phyloP scores from a whole-genome alignment of 1,284 basidiomycete genomes.

The Serendipita sp. region DNA sequence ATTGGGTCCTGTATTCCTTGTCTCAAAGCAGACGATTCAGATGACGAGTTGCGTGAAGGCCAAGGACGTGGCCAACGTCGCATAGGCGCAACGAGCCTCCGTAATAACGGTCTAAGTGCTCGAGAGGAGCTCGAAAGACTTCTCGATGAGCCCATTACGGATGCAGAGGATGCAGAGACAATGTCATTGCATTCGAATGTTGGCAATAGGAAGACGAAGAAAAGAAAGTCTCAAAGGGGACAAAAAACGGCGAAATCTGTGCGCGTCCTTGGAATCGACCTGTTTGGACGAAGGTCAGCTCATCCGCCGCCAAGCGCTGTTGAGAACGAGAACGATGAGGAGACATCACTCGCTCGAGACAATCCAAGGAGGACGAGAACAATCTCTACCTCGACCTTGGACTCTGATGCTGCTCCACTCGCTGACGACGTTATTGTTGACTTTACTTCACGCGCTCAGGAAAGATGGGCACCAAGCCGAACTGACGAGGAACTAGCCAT shows the following conservation, averaged over 20 bases:
- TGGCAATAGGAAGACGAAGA: constrained; percentile 23
- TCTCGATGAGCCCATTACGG: constrained; percentile 22
- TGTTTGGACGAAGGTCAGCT: constrained; percentile 36
- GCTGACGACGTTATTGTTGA: constrained; percentile 39
- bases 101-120: background rate
- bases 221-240: constrained; percentile 21
- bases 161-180: constrained; percentile 39
- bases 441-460: constrained; percentile 24
- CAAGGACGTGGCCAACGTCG: constrained; percentile 15
- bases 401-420: constrained; percentile 51
- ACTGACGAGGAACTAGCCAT: constrained; percentile 6
- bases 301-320: constrained; percentile 38
- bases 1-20: constrained; percentile 46
- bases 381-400: constrained; percentile 37
- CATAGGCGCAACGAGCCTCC: constrained; percentile 14
- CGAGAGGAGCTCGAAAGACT: constrained; percentile 46
- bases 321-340: constrained; percentile 30
- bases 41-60: constrained; percentile 13
- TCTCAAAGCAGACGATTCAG: constrained; percentile 22
- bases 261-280: constrained; percentile 44
- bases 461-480: constrained; percentile 10
- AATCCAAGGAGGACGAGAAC: constrained; percentile 8
- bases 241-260: constrained; percentile 22
- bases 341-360: constrained; percentile 10
- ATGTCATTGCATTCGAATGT: constrained; percentile 53